Conservation (phyloP, 1,284 basidiomycete genomes). For the Cryptococcus neoformans region DNA sequence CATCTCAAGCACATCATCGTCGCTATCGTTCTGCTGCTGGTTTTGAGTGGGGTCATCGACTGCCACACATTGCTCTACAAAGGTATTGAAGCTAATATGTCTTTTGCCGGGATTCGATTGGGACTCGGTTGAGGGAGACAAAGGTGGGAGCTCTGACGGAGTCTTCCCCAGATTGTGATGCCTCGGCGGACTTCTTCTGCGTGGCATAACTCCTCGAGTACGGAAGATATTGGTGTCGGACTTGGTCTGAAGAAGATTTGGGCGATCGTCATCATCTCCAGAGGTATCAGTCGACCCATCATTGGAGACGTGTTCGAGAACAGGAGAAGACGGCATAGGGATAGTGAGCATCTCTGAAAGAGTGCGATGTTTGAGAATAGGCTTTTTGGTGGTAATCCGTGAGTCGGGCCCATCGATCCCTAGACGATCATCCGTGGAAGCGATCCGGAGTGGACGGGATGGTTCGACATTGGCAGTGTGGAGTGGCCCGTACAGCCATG, state of each 20-base stretch:
- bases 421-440: constrained; percentile 55
- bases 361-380: constrained; percentile 94
- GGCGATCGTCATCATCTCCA: constrained; percentile 53
- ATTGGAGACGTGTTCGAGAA: constrained; percentile 47
- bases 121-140: not conserved
- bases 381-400: constrained; percentile 60
- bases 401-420: constrained; percentile 49
- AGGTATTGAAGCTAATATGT: constrained; percentile 97
- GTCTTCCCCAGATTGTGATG: constrained; percentile 10
- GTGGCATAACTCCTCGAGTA: constrained; percentile 17
- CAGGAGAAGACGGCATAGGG: constrained; percentile 57
- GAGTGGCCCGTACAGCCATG: constrained; percentile 96
- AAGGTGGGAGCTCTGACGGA: constrained; percentile 3
- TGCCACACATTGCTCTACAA: constrained; percentile 97
- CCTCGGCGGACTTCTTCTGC: constrained; percentile 19
- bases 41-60: constrained; percentile 56
- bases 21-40: constrained; percentile 49
- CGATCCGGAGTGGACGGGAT: constrained; percentile 55
- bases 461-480: constrained; percentile 67
- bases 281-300: constrained; percentile 44
- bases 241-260: constrained; percentile 65
- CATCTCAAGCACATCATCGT: constrained; percentile 64
- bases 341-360: constrained; percentile 78
- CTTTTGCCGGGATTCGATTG: constrained; percentile 51
- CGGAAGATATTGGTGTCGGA: constrained; percentile 70